Conservation (phyloP, 1,139 yeast species). For the Pichia sp. region DNA sequence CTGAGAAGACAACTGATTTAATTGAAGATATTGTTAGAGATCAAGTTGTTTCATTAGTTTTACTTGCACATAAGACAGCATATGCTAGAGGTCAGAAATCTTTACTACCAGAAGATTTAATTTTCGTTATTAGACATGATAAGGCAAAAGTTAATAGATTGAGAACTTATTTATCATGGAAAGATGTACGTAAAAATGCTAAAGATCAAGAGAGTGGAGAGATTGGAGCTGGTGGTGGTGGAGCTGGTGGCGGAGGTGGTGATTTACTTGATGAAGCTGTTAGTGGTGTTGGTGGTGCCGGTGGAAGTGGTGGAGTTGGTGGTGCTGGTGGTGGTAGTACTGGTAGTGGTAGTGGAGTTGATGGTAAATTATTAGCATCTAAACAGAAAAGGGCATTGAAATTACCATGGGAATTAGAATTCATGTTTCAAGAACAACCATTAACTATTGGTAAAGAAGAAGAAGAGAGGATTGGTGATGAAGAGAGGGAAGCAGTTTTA, state of each 20-base stretch:
- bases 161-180: constrained; percentile 91
- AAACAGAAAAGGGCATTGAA: constrained; percentile 73
- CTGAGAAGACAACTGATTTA: constrained; percentile 79
- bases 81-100: constrained; percentile 74
- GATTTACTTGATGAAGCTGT: constrained; percentile 49
- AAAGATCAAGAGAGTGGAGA: constrained; percentile 91
- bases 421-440: constrained; percentile 89
- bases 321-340: constrained; percentile 39
- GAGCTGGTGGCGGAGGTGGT: constrained; percentile 31
- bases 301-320: constrained; percentile 46
- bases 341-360: constrained; percentile 34
- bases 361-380: constrained; percentile 53
- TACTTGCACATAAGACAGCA: constrained; percentile 76
- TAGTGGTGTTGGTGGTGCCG: constrained; percentile 32
- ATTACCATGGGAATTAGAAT: constrained; percentile 92
- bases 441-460: constrained; percentile 50
- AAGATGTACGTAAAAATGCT: constrained; percentile 94
- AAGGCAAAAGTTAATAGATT: constrained; percentile 89
- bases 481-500: constrained; percentile 79
- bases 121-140: constrained; percentile 86
- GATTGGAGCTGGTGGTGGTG: constrained; percentile 35
- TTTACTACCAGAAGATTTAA: constrained; percentile 87
- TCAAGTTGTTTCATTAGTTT: constrained; percentile 80
- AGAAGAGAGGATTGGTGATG: constrained; percentile 69
- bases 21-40: constrained; percentile 94